Conservation (phyloP, 225 moss, liverwort and hornwort genomes). For the Bryum argenteum region DNA sequence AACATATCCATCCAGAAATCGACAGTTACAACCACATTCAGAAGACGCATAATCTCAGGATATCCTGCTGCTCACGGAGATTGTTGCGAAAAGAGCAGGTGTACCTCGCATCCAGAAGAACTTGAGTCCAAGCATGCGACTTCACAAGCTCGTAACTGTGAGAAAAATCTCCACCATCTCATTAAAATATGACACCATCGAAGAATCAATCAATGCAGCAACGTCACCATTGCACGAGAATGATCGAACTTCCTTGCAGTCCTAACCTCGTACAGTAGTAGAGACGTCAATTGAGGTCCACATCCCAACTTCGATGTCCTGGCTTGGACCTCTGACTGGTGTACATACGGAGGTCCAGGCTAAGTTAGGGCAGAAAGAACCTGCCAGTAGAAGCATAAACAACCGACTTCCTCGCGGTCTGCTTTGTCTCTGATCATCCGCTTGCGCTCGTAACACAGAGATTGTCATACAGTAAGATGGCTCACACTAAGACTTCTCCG, state of each 20-base stretch:
- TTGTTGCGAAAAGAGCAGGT: conserved; percentile 24
- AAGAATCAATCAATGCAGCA: conserved; percentile 23
- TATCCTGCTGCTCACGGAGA: background rate
- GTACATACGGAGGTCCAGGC: background rate
- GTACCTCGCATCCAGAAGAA: background rate
- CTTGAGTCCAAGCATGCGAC: conserved; percentile 12
- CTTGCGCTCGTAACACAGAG: conserved; percentile 18
- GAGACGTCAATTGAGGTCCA: conserved; percentile 40
- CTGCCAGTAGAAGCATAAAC: conserved; percentile 32
- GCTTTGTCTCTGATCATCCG: conserved; percentile 27
- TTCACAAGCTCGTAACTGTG: conserved; percentile 6
- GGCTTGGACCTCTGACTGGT: conserved; percentile 19
- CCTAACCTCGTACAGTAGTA: conserved; percentile 8
- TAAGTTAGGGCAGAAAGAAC: conserved; percentile 41
- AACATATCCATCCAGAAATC: conserved; percentile 4
- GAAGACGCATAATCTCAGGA: conserved; percentile 13
- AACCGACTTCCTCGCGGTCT: conserved; percentile 50
- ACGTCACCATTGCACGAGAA: conserved; percentile 25
- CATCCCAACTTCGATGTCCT: conserved; percentile 37
- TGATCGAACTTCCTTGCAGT: conserved; percentile 25
- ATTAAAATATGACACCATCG: background rate
- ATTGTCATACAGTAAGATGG: background rate
- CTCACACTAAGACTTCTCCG: conserved; percentile 17
- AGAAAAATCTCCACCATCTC: background rate
- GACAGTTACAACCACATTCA: conserved; percentile 11